These are phyloP conservation scores for Salix exigua DNA, from an alignment of 345 rosid species.

Conservation along the genomic window DNA sequence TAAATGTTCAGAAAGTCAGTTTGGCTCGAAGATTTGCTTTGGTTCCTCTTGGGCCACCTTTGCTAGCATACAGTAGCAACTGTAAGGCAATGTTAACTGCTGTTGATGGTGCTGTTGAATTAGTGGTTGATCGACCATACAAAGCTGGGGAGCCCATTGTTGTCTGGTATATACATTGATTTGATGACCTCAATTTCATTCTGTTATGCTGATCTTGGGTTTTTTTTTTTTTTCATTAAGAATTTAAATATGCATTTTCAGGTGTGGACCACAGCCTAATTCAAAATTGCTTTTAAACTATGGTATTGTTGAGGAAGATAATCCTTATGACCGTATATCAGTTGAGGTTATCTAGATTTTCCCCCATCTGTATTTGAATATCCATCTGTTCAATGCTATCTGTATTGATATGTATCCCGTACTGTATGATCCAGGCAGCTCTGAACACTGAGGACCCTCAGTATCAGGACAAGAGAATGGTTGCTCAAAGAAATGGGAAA, in stretches of 20 bases:
- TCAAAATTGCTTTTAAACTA: conserved; percentile 88
- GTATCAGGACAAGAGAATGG: conserved; percentile 92
- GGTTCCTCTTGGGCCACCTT: conserved; percentile 98
- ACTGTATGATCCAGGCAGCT: conserved; percentile 59
- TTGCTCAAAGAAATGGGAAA: conserved; percentile 93
- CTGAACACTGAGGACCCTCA: conserved; percentile 93
- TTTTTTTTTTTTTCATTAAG: neutral
- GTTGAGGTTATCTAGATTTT: conserved; percentile 53
- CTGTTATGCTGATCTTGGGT: neutral
- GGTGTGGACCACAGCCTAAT: conserved; percentile 99
- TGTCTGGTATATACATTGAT: conserved; percentile 57
- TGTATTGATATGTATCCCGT: conserved; percentile 17
- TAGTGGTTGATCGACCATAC: conserved; percentile 80
- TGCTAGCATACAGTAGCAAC: conserved; percentile 84
- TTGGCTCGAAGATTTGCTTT: conserved; percentile 95
- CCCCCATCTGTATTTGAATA: conserved; percentile 2
- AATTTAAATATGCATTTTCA: conserved; percentile 23
- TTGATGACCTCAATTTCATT: conserved; percentile 12
- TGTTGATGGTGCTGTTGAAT: conserved; percentile 75
- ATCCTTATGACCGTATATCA: conserved; percentile 67
- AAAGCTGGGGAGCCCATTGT: conserved; percentile 85
- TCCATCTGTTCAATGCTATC: conserved; percentile 2
- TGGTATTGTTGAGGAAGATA: conserved; percentile 92
- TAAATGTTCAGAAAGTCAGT: conserved; percentile 75
- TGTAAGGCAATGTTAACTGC: conserved; percentile 93